Base-by-base conservation (phyloP, 2,329 filamentous ascomycete species). In the Aspergillus quadrilineatus region DNA sequence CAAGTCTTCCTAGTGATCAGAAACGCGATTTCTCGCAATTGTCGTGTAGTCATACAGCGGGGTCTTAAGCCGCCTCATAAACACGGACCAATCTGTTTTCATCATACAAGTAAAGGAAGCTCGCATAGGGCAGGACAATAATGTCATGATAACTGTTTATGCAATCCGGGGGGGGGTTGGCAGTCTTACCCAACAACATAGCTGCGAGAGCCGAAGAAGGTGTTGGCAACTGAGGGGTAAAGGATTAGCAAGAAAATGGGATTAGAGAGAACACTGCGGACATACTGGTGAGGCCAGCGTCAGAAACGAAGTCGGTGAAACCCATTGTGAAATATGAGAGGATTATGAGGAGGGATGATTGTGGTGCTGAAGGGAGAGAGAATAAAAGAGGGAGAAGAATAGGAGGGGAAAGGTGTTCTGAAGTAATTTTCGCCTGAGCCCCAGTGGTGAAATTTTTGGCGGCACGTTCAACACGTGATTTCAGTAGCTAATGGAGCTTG, bases 1-100 rank as follows among this genome's bases (percentile, higher is more conserved):
- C 26, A 55, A 41, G 39, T 59, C 55, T 59, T 63, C 59, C 58
- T 52, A 51, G 62, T 62, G 55, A 70, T 91, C 89, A 92, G 89
- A 90, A 82, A 75, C 89, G 88, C 89, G 88, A 84, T 81, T 80
- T 70, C 82, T 81, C 83, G 84, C 87, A 81, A 86, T 87, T 84
- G 83, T 81, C 60, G 77, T 78, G 81, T 90, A 89, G 83, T 90
- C 90, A 89, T 84, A 74, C 80, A 78, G 85, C 87, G 88, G 89
- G 81, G 89, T 92, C 89, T 93, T 93, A 89, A 91, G 84, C 85
- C 88, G 87, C 86, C 88, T 93, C 89, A 85, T 90, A 86, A 93
- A 94, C 89, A 93, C 89, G 89, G 90, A 93, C 90, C 89, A 92
- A 92, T 87, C 82, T 82, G 58, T 83, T 89, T 82, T 92, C 89